phyloP scores from a whole-genome alignment of 1,284 basidiomycete genomes.

The Trametes versicolor region DNA sequence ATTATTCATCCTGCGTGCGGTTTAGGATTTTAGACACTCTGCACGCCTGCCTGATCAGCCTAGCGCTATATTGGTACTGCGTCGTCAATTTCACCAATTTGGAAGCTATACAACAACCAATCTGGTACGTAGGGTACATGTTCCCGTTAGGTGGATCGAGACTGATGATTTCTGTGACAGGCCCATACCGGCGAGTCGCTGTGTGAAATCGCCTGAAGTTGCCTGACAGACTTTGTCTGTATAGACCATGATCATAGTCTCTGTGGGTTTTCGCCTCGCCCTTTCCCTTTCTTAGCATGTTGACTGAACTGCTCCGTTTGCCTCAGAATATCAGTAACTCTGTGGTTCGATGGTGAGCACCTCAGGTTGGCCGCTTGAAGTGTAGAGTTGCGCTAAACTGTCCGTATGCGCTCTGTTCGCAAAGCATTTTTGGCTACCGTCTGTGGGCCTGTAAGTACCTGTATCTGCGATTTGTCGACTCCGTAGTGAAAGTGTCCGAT shows the following conservation, averaged over 20 bases:
- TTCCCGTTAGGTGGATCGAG: neutral
- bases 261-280: slow-evolving; percentile 19
- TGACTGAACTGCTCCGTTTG: neutral
- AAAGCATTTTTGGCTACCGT: slow-evolving; percentile 33
- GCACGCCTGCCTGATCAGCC: neutral
- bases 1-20: neutral
- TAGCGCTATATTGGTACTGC: neutral
- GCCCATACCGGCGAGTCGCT: neutral
- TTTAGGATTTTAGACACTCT: neutral
- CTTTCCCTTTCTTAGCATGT: neutral
- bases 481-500: no score
- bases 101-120: neutral
- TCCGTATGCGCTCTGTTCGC: neutral
- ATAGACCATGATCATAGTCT: slow-evolving; percentile 37
- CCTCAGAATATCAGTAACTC: slow-evolving; percentile 36
- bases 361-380: neutral
- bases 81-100: slow-evolving; percentile 1
- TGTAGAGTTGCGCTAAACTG: neutral
- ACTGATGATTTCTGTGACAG: neutral
- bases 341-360: slow-evolving; percentile 35
- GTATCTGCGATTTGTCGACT: neutral
- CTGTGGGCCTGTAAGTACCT: slow-evolving; percentile 32
- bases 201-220: neutral
- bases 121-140: neutral
- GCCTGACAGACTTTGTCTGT: neutral